Base-by-base conservation (phyloP, 2,329 filamentous ascomycete species). In the Trichoderma afroharzianum region DNA sequence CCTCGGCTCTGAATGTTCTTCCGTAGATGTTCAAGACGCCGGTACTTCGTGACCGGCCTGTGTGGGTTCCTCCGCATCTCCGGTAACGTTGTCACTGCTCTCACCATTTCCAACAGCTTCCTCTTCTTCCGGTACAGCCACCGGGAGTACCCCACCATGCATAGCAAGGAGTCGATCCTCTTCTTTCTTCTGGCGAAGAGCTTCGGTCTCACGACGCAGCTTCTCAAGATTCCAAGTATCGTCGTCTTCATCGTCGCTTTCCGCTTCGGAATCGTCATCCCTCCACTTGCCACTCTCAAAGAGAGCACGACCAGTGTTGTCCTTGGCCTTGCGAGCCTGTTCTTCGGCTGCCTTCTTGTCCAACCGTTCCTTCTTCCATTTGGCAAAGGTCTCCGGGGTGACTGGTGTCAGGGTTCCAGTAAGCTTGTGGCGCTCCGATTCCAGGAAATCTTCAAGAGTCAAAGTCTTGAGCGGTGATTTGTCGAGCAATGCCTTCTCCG, bases 211-310 rank as follows among this genome's bases (percentile, higher is more conserved):
- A 77, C 87, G 86, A 72, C 96, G 88, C 80, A 98, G 83, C 73
- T 91, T 93, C 77, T 94, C 91, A 76, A 98, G 82, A 78, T 97
- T 97, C 90, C 91, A 98, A 6, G 83, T 82, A n/a, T 88, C 89
- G 33, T 61, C 63, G 21, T 89, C 89, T 15, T 87, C 86, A 4
- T 70, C 68, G 7, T 70, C 67, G 30, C 67, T 69, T 1, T 88
- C 88, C 3, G 85, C 86, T 0, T 88, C 89, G 36, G 88, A 88
- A 43, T 91, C 91, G 61, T 88, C 88, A 30, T 88, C 88, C 73
- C 90, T 86, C 95, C 95, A 99, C 81, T 97, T 95, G 78, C 96
- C 96, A 81, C 94, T 96, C 83, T 99, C 96, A 81, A 99, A 99
- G 83, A 99, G 87, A 8, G 94, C 93, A 83, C 95, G 90, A 78